phyloP scores from a whole-genome alignment of 2,329 filamentous ascomycete genomes.

The Apiospora kogelbergensis region DNA sequence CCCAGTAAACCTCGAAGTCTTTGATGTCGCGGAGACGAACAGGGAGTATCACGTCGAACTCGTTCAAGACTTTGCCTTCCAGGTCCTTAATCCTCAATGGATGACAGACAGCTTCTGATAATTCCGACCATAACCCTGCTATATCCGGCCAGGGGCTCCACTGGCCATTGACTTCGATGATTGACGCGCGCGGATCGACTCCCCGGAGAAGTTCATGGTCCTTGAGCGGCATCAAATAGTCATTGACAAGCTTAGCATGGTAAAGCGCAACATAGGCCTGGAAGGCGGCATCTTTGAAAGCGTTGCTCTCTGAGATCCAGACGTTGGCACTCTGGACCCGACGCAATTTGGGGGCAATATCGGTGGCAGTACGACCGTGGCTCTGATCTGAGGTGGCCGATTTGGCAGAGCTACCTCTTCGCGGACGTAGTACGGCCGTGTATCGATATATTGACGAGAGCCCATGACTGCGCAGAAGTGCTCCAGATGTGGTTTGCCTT shows the following conservation, averaged over 20 bases:
- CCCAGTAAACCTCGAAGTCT: constrained; percentile 41
- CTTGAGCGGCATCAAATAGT: constrained; percentile 70
- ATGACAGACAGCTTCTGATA: constrained; percentile 30
- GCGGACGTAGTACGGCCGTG: constrained; percentile 67
- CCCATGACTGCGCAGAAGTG: constrained; percentile 75
- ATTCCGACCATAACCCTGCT: constrained; percentile 41
- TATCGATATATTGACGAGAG: constrained; percentile 59
- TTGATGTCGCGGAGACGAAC: constrained; percentile 36
- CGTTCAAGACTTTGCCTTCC: constrained; percentile 28
- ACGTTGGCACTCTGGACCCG: constrained; percentile 44
- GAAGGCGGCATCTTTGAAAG: constrained; percentile 80
- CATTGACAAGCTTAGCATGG: constrained; percentile 69
- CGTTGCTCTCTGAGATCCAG: constrained; percentile 74
- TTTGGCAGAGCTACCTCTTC: constrained; percentile 30
- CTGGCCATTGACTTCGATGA: constrained; percentile 36
- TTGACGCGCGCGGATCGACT: constrained; percentile 36
- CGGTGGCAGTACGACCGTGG: constrained; percentile 69
- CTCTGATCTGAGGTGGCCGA: constrained; percentile 38
- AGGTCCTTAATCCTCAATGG: constrained; percentile 35
- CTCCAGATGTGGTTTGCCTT: constrained; percentile 72
- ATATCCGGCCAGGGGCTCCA: constrained; percentile 50
- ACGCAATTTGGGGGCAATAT: constrained; percentile 66
- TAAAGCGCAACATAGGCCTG: constrained; percentile 74
- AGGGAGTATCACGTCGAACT: constrained; percentile 47
- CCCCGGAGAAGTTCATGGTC: constrained; percentile 39